Conservation (phyloP, 2,329 filamentous ascomycete genomes). For the Aspergillus brunneoviolaceus region DNA sequence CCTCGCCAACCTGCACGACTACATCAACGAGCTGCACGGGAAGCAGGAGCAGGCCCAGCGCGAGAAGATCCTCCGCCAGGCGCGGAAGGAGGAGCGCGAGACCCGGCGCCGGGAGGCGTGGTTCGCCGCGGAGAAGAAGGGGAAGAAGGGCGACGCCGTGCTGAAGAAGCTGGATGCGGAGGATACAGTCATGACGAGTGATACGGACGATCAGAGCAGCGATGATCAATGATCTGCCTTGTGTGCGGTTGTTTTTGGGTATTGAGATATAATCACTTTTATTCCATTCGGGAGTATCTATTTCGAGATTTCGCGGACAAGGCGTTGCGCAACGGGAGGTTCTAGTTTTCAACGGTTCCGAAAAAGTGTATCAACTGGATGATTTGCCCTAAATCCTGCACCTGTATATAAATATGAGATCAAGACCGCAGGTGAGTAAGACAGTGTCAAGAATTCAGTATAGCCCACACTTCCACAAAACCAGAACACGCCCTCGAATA, state of each 20-base stretch:
- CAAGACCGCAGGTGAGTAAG: too few relatives aligned
- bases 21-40: slow-evolving; percentile 40
- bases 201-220: slow-evolving; percentile 38
- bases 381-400: too few relatives aligned
- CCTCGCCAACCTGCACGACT: slow-evolving; percentile 36
- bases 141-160: slow-evolving; percentile 41
- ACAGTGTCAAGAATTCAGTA: too few relatives aligned
- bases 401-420: too few relatives aligned
- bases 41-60: slow-evolving; percentile 37
- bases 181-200: slow-evolving; percentile 34
- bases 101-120: slow-evolving; percentile 44
- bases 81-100: slow-evolving; percentile 42
- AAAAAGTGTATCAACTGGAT: too few relatives aligned
- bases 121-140: slow-evolving; percentile 47
- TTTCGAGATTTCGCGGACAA: too few relatives aligned
- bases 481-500: too few relatives aligned
- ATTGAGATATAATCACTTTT: too few relatives aligned
- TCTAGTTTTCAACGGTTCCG: too few relatives aligned
- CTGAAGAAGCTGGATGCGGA: slow-evolving; percentile 41
- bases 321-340: too few relatives aligned
- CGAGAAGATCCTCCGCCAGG: slow-evolving; percentile 35
- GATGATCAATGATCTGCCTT: slow-evolving; percentile 22
- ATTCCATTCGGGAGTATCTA: too few relatives aligned
- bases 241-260: not conserved
- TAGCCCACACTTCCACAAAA: too few relatives aligned